Percentiles rank a stretch among this genome's conserved stretches.
Conservation (phyloP, 2,329 filamentous ascomycete species). For the Neurospora sp. region DNA sequence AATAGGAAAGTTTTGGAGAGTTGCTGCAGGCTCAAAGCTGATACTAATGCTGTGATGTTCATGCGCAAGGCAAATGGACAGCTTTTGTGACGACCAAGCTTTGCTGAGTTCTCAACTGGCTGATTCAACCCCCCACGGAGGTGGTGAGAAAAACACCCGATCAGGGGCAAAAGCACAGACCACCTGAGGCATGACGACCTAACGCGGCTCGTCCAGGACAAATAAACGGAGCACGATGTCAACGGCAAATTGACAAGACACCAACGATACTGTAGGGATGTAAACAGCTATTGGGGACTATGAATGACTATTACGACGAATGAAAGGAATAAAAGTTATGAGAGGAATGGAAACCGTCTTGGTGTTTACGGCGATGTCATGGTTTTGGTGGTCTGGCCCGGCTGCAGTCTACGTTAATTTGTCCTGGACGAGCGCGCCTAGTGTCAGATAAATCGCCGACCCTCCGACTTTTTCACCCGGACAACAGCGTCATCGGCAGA, state of each 20-base stretch:
- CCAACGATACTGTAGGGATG: too few species aligned
- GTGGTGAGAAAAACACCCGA: background rate
- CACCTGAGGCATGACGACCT: background rate
- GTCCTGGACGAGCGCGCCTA: background rate
- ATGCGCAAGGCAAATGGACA: background rate
- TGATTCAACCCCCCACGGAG: background rate
- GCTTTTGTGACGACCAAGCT: background rate
- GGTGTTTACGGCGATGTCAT: too few species aligned
- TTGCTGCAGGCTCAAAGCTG: background rate
- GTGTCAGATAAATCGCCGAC: background rate
- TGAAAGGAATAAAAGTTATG: too few species aligned
- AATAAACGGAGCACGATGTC: too few species aligned
- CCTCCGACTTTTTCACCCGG: background rate
- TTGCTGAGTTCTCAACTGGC: background rate
- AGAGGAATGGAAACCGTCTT: too few species aligned
- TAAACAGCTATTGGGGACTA: too few species aligned
- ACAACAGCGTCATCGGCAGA: conserved; percentile 7
- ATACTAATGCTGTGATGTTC: background rate
- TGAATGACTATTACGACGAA: too few species aligned
- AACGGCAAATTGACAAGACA: too few species aligned
- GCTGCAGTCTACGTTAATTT: too few species aligned
- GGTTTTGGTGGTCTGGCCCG: too few species aligned
- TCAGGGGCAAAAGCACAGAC: background rate
- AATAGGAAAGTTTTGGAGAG: background rate
- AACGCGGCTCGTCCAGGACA: background rate